phyloP scores from a whole-genome alignment of 2,329 filamentous ascomycete genomes.

The Xylariaceae sp. region DNA sequence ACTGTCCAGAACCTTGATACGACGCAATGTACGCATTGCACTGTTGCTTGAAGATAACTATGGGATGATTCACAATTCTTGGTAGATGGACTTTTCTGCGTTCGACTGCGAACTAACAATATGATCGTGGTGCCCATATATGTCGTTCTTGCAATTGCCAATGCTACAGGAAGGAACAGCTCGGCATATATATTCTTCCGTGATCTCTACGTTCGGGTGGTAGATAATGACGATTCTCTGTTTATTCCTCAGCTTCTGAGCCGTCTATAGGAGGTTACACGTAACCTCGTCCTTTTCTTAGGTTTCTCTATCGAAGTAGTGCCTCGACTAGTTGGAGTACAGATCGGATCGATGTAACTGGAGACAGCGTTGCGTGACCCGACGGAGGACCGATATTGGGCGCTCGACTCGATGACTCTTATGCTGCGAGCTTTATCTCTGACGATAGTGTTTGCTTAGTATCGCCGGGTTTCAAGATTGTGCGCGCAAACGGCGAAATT shows the following conservation, averaged over 20 bases:
- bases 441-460: not conserved
- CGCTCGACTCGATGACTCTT: not conserved
- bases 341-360: constrained; percentile 2
- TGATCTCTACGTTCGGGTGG: too few species aligned
- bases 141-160: too few species aligned
- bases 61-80: too few species aligned
- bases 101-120: too few species aligned
- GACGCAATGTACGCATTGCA: too few species aligned
- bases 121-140: too few species aligned
- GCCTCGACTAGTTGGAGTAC: not conserved
- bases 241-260: not conserved
- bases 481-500: not conserved
- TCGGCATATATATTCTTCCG: too few species aligned
- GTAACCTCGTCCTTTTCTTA: not conserved
- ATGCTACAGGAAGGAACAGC: too few species aligned
- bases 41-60: too few species aligned
- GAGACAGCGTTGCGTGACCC: not conserved
- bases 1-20: too few species aligned
- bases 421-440: not conserved
- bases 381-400: not conserved
- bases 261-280: not conserved
- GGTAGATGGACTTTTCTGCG: too few species aligned
- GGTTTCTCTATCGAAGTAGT: not conserved
- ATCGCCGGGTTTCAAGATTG: constrained; percentile 1
- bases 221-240: too few species aligned